Evolutionary conservation across 352 stramenopile genomes (phyloP).

Genomic region (Saprolegnia diclina): DNA sequence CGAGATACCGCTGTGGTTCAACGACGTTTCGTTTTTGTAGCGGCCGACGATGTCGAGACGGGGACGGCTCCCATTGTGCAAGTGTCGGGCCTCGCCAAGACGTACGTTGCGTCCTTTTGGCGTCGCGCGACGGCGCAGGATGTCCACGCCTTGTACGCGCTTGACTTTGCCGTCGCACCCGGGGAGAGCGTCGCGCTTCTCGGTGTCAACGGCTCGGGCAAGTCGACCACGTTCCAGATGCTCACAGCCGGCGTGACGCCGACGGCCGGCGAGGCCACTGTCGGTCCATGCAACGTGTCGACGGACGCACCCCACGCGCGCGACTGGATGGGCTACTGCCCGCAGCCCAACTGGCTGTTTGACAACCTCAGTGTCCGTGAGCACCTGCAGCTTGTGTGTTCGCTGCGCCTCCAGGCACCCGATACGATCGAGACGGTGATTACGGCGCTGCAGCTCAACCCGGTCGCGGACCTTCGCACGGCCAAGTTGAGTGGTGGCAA

Average conservation of each 20-base stretch:
- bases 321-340: conserved; percentile 68
- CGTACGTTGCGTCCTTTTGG: background rate
- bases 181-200: conserved; percentile 90
- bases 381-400: conserved; percentile 67
- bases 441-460: conserved; percentile 19
- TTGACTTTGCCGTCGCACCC: conserved; percentile 79
- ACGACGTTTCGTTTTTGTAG: background rate
- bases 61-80: background rate
- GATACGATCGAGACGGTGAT: background rate
- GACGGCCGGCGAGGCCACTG: conserved; percentile 48
- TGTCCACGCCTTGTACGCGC: conserved; percentile 42
- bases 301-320: conserved; percentile 44
- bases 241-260: conserved; percentile 88
- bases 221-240: conserved; percentile 96
- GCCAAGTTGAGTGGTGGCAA: conserved; percentile 72
- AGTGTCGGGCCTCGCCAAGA: background rate
- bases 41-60: background rate
- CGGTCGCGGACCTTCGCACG: conserved; percentile 30
- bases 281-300: conserved; percentile 59
- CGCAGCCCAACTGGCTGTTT: conserved; percentile 74
- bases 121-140: background rate
- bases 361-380: conserved; percentile 63
- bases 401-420: conserved; percentile 29
- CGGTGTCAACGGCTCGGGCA: conserved; percentile 93
- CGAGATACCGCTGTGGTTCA: background rate